A percentile compares a stretch with the other conserved stretches of the same genome.
Evolutionary conservation across 2,329 filamentous ascomycete genomes (phyloP).

Genomic region (Aspergillus terreus): DNA sequence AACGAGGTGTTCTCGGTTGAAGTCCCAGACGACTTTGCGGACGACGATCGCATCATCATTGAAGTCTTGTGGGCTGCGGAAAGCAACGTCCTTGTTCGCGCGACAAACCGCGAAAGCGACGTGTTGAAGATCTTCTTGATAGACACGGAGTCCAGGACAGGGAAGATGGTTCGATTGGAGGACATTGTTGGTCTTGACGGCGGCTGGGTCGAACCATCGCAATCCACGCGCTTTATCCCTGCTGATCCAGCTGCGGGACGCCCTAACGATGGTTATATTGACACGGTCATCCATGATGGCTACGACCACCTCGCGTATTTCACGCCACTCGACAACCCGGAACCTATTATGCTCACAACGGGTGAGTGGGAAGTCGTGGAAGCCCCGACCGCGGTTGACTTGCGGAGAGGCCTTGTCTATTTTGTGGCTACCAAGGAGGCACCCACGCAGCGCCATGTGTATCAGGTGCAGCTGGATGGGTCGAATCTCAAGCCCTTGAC

Average conservation of each 20-base stretch:
- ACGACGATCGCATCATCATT: constrained; percentile 84
- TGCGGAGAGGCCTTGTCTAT: constrained; percentile 83
- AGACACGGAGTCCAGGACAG: constrained; percentile 69
- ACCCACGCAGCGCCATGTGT: constrained; percentile 85
- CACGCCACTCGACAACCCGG: constrained; percentile 73
- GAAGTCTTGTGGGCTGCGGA: constrained; percentile 86
- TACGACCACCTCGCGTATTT: constrained; percentile 94
- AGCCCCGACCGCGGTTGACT: constrained; percentile 78
- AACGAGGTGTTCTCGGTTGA: constrained; percentile 75
- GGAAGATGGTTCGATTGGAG: constrained; percentile 72
- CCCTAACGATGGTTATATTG: constrained; percentile 83
- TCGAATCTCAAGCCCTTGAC: constrained; percentile 70
- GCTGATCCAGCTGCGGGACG: constrained; percentile 74
- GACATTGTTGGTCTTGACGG: constrained; percentile 84
- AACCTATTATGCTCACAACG: constrained; percentile 81
- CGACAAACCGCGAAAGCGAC: constrained; percentile 93
- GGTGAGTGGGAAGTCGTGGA: constrained; percentile 90
- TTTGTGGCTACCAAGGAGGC: constrained; percentile 84
- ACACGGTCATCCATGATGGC: constrained; percentile 80
- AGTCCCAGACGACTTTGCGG: constrained; percentile 71
- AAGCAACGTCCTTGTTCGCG: constrained; percentile 76
- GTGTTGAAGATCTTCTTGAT: constrained; percentile 82
- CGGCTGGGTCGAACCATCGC: constrained; percentile 94
- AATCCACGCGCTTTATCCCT: constrained; percentile 80
- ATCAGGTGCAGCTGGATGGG: constrained; percentile 82